These are phyloP conservation scores for Leucaena leucocephala DNA, from an alignment of 306 rosid genomes.

Conservation along the genomic window DNA sequence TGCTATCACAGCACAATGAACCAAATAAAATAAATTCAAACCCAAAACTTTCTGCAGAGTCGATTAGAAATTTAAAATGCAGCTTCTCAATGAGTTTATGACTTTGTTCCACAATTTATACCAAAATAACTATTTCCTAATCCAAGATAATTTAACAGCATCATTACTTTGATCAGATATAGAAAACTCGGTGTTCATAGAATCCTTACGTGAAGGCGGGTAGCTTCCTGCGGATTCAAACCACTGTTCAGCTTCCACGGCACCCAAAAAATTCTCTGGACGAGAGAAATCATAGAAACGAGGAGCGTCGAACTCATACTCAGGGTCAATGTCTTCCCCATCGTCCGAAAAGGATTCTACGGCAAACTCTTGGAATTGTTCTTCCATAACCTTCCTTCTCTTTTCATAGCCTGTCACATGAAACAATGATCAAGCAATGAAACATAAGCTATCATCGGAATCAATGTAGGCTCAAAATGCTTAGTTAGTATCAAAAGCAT, in stretches of 20 bases:
- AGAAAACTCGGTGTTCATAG: not conserved
- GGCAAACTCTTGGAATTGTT: constrained; percentile 52
- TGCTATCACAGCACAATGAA: constrained; percentile 45
- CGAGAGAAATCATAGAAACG: constrained; percentile 54
- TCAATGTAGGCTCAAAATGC: constrained; percentile 1
- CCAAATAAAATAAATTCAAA: constrained; percentile 7
- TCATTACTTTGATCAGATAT: not conserved
- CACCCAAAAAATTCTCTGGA: constrained; percentile 52
- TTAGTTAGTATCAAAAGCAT: not conserved
- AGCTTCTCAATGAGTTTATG: not conserved
- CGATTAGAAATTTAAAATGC: not conserved
- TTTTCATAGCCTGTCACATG: constrained; percentile 17
- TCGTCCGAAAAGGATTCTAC: constrained; percentile 38
- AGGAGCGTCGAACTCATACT: constrained; percentile 85
- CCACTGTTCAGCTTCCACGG: constrained; percentile 69
- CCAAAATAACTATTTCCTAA: not conserved
- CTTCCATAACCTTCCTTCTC: constrained; percentile 53
- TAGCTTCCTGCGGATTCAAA: constrained; percentile 51
- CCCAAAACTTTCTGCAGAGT: not conserved
- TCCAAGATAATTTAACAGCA: not conserved
- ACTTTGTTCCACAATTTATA: not conserved
- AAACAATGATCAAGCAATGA: constrained; percentile 26
- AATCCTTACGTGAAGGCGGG: constrained; percentile 82
- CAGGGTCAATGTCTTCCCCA: constrained; percentile 50
- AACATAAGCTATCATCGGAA: not conserved